Percentiles rank a stretch among this genome's conserved stretches.
Conservation (phyloP, 1,139 yeast genomes). For the Pichia norvegensis region DNA sequence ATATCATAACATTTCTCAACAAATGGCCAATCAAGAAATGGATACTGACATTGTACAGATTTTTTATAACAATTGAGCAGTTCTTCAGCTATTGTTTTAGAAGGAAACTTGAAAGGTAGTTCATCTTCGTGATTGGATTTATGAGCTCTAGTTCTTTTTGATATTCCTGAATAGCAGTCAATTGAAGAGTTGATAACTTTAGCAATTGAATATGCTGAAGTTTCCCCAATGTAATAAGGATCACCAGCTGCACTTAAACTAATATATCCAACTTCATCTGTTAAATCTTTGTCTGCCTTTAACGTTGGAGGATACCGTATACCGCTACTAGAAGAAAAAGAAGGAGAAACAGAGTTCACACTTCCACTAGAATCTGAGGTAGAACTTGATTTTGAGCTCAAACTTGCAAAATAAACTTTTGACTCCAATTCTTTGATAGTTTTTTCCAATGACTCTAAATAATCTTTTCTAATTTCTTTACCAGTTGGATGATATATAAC, state of each 20-base stretch:
- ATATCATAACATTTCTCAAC: conserved; percentile 24
- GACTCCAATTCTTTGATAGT: conserved; percentile 30
- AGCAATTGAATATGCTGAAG: conserved; percentile 27
- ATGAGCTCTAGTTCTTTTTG: not conserved
- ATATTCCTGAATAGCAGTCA: conserved; percentile 8
- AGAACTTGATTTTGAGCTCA: not conserved
- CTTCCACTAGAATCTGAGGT: not conserved
- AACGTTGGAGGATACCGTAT: conserved; percentile 8
- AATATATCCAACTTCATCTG: conserved; percentile 26
- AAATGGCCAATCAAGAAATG: conserved; percentile 27
- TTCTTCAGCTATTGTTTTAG: conserved; percentile 25
- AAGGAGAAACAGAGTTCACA: not conserved
- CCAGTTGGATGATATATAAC: conserved; percentile 47
- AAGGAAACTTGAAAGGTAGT: conserved; percentile 30
- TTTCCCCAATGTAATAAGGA: conserved; percentile 25
- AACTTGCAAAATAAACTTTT: conserved; percentile 17
- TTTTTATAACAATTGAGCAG: conserved; percentile 17
- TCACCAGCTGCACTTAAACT: conserved; percentile 26
- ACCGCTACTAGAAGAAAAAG: not conserved
- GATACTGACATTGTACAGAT: conserved; percentile 28
- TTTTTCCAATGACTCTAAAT: conserved; percentile 40
- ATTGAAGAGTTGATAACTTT: conserved; percentile 23
- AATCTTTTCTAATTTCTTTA: conserved; percentile 42
- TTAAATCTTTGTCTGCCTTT: conserved; percentile 14
- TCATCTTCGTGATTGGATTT: not conserved